Base-by-base conservation (phyloP, 345 rosid species). In the Lepidium aucheri region DNA sequence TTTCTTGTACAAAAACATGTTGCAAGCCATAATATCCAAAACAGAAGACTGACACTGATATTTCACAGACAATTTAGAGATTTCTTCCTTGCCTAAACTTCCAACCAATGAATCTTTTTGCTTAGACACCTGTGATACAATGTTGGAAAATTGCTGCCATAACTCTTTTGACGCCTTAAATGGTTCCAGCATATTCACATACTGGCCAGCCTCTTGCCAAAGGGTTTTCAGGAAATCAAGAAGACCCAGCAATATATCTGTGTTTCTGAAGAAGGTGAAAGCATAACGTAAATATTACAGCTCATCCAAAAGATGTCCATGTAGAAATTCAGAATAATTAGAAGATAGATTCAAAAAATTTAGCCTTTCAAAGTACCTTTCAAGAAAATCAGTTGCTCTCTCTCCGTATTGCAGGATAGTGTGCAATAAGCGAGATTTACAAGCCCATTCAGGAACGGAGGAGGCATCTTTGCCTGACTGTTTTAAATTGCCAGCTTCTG, bases 181-280 rank as follows among this genome's bases (percentile, higher is more conserved):
- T 56, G 61, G 56, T 45, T 85, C 88, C 81, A 88, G 58, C 58
- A 86, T 65, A 63, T 70, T 49, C 1, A 68, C 70, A 67, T 85
- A 90, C 15, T 79, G 91, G 60, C 75, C 86, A 76, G 93, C 97
- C 67, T 92, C 96, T 78, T 88, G 90, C 97, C 99, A 94, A 77
- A 86, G 76, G 46, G 92, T 77, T 85, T 86, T 94, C 39, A 94
- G 79, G 78, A 94, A 82, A 72, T 81, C 76, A 60, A 90, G 82
- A 53, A 84, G 61, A 74, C 69, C 56, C 68, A 88, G 82, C 74
- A 88, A 75, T 51, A 79, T 40, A 40, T 73, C 49, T 7, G 95
- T 81, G 68, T 83, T 78, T 72, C 99, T 94, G 92, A 52, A 80
- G 72, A 76, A 61, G 41, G 61, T 36, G 38, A 67, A 67, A 69